Conservation (phyloP, 1,139 yeast genomes). For the Saccharomycopsis phalli region DNA sequence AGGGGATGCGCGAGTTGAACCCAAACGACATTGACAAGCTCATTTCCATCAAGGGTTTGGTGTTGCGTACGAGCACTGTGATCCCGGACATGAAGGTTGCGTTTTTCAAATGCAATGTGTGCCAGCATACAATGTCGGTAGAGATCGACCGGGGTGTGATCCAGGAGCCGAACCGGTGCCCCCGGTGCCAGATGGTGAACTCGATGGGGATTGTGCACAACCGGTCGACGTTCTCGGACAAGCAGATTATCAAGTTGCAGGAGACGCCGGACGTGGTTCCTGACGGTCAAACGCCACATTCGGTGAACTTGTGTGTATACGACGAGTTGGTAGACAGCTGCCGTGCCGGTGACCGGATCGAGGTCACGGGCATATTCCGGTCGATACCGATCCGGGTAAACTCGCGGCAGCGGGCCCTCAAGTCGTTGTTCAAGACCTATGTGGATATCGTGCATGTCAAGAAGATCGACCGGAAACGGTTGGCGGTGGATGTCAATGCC, state of each 20-base stretch:
- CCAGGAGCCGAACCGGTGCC: conserved; percentile 88
- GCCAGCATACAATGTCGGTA: conserved; percentile 87
- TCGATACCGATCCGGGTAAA: conserved; percentile 87
- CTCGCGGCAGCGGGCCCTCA: conserved; percentile 75
- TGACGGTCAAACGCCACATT: conserved; percentile 98
- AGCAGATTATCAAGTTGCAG: conserved; percentile 86
- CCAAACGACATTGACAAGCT: conserved; percentile 94
- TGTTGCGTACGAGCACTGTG: conserved; percentile 78
- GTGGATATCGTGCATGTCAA: conserved; percentile 90
- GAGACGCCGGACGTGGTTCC: conserved; percentile 98
- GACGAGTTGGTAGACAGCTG: conserved; percentile 93
- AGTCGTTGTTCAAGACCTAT: conserved; percentile 82
- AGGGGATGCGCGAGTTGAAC: conserved; percentile 90
- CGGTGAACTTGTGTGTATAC: conserved; percentile 87
- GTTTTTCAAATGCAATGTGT: conserved; percentile 88
- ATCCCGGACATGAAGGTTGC: conserved; percentile 98
- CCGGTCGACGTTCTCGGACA: conserved; percentile 87
- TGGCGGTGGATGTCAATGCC: conserved; percentile 76
- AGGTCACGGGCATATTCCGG: conserved; percentile 91
- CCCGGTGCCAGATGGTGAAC: conserved; percentile 81
- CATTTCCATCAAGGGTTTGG: conserved; percentile 85
- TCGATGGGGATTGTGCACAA: conserved; percentile 90
- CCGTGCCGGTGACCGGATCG: conserved; percentile 94
- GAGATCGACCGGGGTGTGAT: conserved; percentile 93
- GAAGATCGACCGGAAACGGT: conserved; percentile 71